Base-by-base conservation (phyloP, 441 rosid genomes). In the Isatis lusitanica region DNA sequence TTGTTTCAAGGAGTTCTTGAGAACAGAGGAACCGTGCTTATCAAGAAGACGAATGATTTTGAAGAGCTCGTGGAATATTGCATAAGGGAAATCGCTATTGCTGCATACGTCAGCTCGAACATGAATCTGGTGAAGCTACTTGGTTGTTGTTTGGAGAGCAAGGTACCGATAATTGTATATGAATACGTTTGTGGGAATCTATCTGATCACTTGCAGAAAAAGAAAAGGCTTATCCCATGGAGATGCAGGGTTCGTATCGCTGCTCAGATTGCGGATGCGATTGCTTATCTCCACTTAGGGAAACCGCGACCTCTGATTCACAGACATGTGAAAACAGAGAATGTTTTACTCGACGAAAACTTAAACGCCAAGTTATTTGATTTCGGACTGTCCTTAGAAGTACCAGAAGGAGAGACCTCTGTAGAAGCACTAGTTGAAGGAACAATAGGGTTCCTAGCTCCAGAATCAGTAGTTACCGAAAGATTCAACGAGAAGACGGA, bases 301-400 rank as follows among this genome's bases (percentile, higher is more conserved):
- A 58, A 70, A 58, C 26, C 66, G 0, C 17, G 74, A 70, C 74
- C 74, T 70, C 48, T 70, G 16, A 59, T 70, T 15, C 74, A 70
- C 30, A 70, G 74, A 28, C 74, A 59, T 2, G 61, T 61, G 75
- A 61, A 71, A 48, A 50, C 24, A 61, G 15, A 9, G 15, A 71
- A 61, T 0, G 12, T 71, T 50, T 38, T 61, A 16, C 62, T 62
- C 0, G 68, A 62, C 8, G 33, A 4, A 1, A 51, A 39, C 21
- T 61, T 71, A 9, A 71, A 62, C 33, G 68, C 36, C 43, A 71
- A 28, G 44, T 15, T 40, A 39, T 62, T 71, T 4, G 68, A 61
- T 61, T 51, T 71, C 7, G 44, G 62, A 52, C 44, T 62, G 3
- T 9, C 53, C 11, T 44, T 60, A 16, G n/a, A n/a, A n/a, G 15